phyloP scores from a whole-genome alignment of 2,329 filamentous ascomycete species.

The Dactylellina cionopaga region DNA sequence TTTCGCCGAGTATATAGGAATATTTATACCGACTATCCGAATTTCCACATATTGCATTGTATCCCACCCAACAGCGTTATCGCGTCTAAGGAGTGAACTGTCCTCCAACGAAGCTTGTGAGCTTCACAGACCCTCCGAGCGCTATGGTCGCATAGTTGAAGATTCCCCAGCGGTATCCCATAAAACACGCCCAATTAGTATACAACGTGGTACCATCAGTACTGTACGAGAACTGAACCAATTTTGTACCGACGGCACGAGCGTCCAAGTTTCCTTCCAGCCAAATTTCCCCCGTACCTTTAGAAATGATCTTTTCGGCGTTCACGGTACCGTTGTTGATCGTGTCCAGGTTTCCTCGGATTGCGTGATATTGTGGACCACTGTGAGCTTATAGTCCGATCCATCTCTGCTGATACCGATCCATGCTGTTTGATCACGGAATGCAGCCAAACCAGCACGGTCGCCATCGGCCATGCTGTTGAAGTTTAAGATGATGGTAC shows the following conservation, averaged over 20 bases:
- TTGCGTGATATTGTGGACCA: constrained; percentile 8
- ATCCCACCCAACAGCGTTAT: too few relatives aligned
- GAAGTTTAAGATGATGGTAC: constrained; percentile 66
- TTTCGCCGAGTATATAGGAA: neutral
- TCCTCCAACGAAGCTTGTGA: constrained; percentile 42
- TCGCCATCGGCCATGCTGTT: constrained; percentile 66
- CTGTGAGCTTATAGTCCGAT: constrained; percentile 18
- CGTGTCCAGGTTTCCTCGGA: constrained; percentile 58
- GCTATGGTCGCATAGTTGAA: constrained; percentile 65
- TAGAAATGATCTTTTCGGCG: constrained; percentile 51
- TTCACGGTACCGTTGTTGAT: constrained; percentile 57
- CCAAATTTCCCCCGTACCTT: constrained; percentile 58
- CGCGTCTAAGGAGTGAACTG: constrained; percentile 22
- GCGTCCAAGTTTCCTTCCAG: constrained; percentile 61
- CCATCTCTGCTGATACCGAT: constrained; percentile 63
- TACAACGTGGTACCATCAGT: constrained; percentile 63
- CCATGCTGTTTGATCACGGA: constrained; percentile 67
- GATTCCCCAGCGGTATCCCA: constrained; percentile 65
- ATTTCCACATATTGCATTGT: too few relatives aligned
- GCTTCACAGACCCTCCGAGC: constrained; percentile 61
- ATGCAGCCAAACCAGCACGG: constrained; percentile 66
- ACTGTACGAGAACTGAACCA: constrained; percentile 63
- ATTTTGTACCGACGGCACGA: constrained; percentile 57
- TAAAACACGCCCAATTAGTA: constrained; percentile 64
- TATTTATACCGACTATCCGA: too few relatives aligned